Evolutionary conservation across 768 basidiomycete genomes (phyloP).

Genomic region (Mrakia hoshinonis): DNA sequence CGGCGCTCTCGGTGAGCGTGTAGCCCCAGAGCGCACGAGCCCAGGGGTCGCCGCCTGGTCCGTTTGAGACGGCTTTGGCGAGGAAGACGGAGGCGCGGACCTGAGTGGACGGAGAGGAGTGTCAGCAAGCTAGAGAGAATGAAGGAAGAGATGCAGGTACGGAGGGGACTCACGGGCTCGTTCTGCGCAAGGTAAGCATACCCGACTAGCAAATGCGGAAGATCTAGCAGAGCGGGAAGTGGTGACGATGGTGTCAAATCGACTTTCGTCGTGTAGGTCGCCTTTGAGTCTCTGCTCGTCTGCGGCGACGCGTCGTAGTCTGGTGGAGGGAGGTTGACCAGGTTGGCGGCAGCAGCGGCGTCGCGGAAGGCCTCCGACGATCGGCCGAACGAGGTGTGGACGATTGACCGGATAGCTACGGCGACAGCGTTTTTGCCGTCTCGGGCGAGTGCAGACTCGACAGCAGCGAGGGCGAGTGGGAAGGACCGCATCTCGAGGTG

Average conservation of each 20-base stretch:
- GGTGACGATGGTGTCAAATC: conserved; percentile 4
- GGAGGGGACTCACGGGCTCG: conserved; percentile 2
- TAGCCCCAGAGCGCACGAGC: conserved; percentile 24
- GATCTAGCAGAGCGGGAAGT: conserved; percentile 8
- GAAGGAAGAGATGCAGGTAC: neutral
- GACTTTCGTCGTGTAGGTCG: conserved; percentile 7
- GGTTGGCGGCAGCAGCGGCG: conserved; percentile 7
- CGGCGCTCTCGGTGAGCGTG: neutral
- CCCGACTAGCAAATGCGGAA: conserved; percentile 17
- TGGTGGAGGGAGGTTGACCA: neutral
- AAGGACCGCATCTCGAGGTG: conserved; percentile 17
- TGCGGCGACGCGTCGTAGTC: conserved; percentile 2
- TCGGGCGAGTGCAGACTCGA: conserved; percentile 8
- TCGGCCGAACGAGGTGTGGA: conserved; percentile 16
- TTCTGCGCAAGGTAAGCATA: conserved; percentile 16
- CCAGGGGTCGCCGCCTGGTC: conserved; percentile 19
- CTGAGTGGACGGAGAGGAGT: no score
- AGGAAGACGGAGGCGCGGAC: conserved; percentile 18
- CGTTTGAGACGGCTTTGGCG: conserved; percentile 18
- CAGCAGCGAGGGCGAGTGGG: neutral
- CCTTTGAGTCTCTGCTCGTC: conserved; percentile 3
- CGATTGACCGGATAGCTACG: conserved; percentile 17
- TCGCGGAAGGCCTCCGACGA: conserved; percentile 15
- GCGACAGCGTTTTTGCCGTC: conserved; percentile 17
- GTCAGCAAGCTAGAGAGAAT: neutral